phyloP scores from a whole-genome alignment of 1,284 basidiomycete species.

The Golubevia pallescens region DNA sequence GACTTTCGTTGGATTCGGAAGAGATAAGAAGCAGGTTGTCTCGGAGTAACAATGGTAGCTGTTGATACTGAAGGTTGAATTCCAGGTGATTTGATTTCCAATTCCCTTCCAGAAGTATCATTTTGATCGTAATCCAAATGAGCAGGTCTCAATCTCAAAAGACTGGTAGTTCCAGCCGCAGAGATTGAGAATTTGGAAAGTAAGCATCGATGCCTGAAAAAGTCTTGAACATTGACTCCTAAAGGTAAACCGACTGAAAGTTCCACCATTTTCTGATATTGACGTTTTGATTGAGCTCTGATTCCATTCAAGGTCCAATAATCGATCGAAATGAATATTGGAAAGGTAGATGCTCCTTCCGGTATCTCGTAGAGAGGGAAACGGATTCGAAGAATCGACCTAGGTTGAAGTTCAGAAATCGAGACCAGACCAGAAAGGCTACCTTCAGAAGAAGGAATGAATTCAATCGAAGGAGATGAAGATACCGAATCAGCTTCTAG shows the following conservation, averaged over 20 bases:
- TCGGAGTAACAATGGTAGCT: constrained; percentile 27
- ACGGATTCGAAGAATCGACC: neutral
- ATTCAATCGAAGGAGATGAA: neutral
- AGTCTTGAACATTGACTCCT: constrained; percentile 62
- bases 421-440: neutral
- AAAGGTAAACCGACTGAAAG: constrained; percentile 40
- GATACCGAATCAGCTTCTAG: neutral
- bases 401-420: neutral
- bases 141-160: constrained; percentile 23
- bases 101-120: neutral
- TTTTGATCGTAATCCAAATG: constrained; percentile 17
- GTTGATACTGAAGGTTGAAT: neutral
- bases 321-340: neutral
- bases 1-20: constrained; percentile 28
- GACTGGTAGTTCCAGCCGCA: constrained; percentile 22
- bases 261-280: constrained; percentile 8
- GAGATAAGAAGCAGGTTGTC: constrained; percentile 42
- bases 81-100: constrained; percentile 11
- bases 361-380: neutral
- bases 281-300: constrained; percentile 8
- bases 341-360: neutral
- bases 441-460: neutral
- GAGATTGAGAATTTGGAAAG: constrained; percentile 50
- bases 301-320: neutral
- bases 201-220: constrained; percentile 40